A percentile compares a stretch with the other conserved stretches of the same genome.
Evolutionary conservation across 768 basidiomycete species (phyloP).

Genomic region (Agaricus subrufescens): DNA sequence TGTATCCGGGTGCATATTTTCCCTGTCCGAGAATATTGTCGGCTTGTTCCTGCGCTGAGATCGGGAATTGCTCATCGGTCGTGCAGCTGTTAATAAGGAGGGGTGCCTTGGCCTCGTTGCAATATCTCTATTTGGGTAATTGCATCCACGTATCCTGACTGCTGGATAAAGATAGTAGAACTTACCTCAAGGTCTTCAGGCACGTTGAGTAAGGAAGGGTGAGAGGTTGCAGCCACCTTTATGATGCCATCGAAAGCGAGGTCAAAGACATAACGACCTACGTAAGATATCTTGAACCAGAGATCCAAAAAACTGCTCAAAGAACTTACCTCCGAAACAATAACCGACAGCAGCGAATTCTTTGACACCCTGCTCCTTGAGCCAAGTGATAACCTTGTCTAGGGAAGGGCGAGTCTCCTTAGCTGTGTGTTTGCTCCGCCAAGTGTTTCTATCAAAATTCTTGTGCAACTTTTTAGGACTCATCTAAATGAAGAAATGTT

Average conservation of each 20-base stretch:
- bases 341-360: conserved; percentile 59
- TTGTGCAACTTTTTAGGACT: not conserved
- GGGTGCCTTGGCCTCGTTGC: conserved; percentile 39
- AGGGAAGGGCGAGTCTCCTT: conserved; percentile 41
- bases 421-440: conserved; percentile 26
- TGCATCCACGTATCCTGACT: not conserved
- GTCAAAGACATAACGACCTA: conserved; percentile 56
- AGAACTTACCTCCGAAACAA: conserved; percentile 57
- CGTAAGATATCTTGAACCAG: not conserved
- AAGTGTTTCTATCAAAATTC: conserved; percentile 42
- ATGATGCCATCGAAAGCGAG: conserved; percentile 53
- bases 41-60: conserved; percentile 35
- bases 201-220: conserved; percentile 58
- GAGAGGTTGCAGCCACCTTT: conserved; percentile 44
- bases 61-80: conserved; percentile 46
- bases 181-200: conserved; percentile 62
- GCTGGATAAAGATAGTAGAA: not conserved
- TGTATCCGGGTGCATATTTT: conserved; percentile 46
- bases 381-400: conserved; percentile 50
- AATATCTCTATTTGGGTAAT: not conserved
- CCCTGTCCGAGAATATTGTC: conserved; percentile 45
- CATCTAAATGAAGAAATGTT: not conserved
- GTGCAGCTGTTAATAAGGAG: conserved; percentile 68
- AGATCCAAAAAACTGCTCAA: not conserved
- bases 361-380: conserved; percentile 57